Percentiles rank a stretch among this genome's conserved stretches.
phyloP scores from a whole-genome alignment of 257 asterid genomes.

The Jacaranda mimosifolia region DNA sequence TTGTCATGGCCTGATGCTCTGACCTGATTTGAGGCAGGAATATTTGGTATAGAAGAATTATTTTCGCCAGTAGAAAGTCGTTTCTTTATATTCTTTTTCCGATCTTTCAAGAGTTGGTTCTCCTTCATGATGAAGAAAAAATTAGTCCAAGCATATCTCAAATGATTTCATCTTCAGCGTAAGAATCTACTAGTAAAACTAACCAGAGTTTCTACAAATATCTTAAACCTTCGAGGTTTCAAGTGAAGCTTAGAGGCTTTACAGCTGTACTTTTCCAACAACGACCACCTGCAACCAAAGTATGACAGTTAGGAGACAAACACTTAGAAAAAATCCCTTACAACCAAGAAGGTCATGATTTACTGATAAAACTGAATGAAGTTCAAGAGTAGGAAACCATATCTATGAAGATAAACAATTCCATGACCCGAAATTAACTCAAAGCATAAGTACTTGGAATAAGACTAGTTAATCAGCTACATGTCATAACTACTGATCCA shows the following conservation, averaged over 20 bases:
- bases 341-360: slow-evolving; percentile 3
- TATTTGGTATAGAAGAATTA: slow-evolving; percentile 52
- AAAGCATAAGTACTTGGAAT: too few relatives aligned
- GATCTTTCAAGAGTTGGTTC: slow-evolving; percentile 94
- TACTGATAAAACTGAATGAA: neutral
- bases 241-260: slow-evolving; percentile 98
- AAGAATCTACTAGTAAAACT: slow-evolving; percentile 43
- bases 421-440: slow-evolving; percentile 12
- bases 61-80: slow-evolving; percentile 73
- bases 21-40: slow-evolving; percentile 60
- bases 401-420: slow-evolving; percentile 2
- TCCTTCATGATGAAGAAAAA: slow-evolving; percentile 64
- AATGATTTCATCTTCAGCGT: slow-evolving; percentile 25
- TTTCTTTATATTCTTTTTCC: slow-evolving; percentile 78
- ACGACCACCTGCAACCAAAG: slow-evolving; percentile 85
- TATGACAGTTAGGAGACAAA: slow-evolving; percentile 29
- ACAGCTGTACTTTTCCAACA: slow-evolving; percentile 97
- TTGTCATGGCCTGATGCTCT: slow-evolving; percentile 65
- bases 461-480: too few relatives aligned
- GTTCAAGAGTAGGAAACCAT: neutral
- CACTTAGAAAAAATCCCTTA: slow-evolving; percentile 1
- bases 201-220: slow-evolving; percentile 93
- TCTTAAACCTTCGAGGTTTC: slow-evolving; percentile 97
- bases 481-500: too few relatives aligned
- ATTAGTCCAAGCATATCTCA: slow-evolving; percentile 39